A percentile compares a stretch with the other conserved stretches of the same genome.
phyloP scores from a whole-genome alignment of 2,329 filamentous ascomycete species.

The Scedosporium apiospermum region DNA sequence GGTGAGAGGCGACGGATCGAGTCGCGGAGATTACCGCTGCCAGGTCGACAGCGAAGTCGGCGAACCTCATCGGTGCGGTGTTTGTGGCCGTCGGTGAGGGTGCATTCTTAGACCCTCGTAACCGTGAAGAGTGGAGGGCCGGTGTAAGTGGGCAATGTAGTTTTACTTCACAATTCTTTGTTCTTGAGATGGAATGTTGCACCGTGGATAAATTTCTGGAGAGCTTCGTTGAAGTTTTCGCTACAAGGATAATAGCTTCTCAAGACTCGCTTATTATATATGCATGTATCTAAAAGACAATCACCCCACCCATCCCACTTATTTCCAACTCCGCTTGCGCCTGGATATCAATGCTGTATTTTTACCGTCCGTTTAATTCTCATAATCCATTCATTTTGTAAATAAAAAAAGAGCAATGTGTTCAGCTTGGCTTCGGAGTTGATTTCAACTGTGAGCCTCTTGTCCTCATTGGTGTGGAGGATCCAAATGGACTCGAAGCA shows the following conservation, averaged over 20 bases:
- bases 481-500: constrained; percentile 22
- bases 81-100: not conserved
- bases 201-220: not conserved
- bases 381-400: not conserved
- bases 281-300: constrained; percentile 1
- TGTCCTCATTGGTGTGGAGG: constrained; percentile 26
- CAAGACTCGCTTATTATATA: not conserved
- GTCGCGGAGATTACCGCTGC: constrained; percentile 62
- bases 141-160: not conserved
- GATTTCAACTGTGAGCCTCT: constrained; percentile 28
- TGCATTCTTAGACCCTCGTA: not conserved
- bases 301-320: not conserved
- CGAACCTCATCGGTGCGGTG: constrained; percentile 42
- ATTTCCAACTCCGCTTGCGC: not conserved
- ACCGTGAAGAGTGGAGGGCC: not conserved
- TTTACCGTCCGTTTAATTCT: not conserved
- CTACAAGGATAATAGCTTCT: not conserved
- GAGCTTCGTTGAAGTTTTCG: not conserved
- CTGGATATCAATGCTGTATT: not conserved
- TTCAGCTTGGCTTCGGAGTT: constrained; percentile 13
- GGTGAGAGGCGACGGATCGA: constrained; percentile 54
- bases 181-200: not conserved
- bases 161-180: not conserved
- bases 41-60: constrained; percentile 58
- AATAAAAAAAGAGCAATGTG: not conserved